A percentile compares a stretch with the other conserved stretches of the same genome.
Evolutionary conservation across 345 rosid genomes (phyloP).

Genomic region (Aquilaria yunnanensis): DNA sequence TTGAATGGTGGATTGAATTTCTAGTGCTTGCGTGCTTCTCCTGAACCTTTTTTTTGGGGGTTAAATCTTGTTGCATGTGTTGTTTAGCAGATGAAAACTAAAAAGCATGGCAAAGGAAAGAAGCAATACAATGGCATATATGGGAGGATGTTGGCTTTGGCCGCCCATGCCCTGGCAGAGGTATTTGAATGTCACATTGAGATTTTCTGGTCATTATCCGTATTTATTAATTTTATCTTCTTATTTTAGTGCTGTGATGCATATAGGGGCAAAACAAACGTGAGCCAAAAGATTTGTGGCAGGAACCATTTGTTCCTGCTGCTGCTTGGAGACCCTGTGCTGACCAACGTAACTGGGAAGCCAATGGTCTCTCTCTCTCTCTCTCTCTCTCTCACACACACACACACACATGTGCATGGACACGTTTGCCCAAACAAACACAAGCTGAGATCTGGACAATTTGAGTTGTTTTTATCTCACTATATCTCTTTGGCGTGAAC

Average conservation of each 20-base stretch:
- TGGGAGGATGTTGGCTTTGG: slow-evolving; percentile 77
- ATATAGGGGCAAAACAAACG: slow-evolving; percentile 61
- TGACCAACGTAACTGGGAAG: slow-evolving; percentile 65
- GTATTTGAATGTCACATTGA: slow-evolving; percentile 26
- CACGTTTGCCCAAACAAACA: neutral
- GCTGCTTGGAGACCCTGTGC: slow-evolving; percentile 93
- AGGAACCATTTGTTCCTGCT: slow-evolving; percentile 64
- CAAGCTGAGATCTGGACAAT: neutral
- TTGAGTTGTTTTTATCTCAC: slow-evolving; percentile 6
- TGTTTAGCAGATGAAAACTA: slow-evolving; percentile 34
- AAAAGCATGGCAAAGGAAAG: slow-evolving; percentile 37
- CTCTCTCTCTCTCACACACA: slow-evolving; percentile 5
- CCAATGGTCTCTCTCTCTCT: slow-evolving; percentile 45
- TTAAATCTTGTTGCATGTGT: neutral
- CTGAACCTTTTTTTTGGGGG: no score
- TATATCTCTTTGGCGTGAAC: slow-evolving; percentile 9
- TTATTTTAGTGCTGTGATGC: slow-evolving; percentile 9
- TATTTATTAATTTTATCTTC: slow-evolving; percentile 1
- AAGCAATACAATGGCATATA: slow-evolving; percentile 45
- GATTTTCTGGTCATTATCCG: neutral
- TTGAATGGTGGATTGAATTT: no score
- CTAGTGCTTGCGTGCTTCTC: no score
- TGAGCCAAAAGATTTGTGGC: slow-evolving; percentile 95
- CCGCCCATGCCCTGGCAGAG: slow-evolving; percentile 96
- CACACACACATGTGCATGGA: neutral